phyloP scores from a whole-genome alignment of 23 red algal species.

The Gracilaria caudata region DNA sequence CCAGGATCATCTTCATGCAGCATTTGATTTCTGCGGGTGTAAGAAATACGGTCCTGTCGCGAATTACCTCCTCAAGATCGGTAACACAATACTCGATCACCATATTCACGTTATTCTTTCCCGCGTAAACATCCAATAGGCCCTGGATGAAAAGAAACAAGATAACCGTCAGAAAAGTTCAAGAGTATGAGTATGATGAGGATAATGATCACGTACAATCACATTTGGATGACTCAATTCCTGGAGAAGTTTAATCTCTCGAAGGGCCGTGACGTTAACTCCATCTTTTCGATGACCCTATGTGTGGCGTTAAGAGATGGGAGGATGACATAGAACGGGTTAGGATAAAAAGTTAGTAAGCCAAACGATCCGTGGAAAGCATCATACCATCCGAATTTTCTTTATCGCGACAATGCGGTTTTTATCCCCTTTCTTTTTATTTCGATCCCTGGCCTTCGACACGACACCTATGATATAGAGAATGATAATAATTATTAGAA shows the following conservation, averaged over 20 bases:
- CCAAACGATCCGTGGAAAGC: background rate
- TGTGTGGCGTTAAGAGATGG: background rate
- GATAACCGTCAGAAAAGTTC: background rate
- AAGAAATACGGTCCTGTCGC: conserved; percentile 80
- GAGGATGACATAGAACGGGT: background rate
- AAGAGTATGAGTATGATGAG: background rate
- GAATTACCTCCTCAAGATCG: conserved; percentile 92
- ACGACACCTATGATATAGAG: conserved; percentile 55
- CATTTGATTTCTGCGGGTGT: conserved; percentile 84
- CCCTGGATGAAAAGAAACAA: conserved; percentile 7
- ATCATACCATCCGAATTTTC: conserved; percentile 89
- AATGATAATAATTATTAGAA: background rate
- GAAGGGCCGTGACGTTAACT: conserved; percentile 82
- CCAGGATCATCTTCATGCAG: conserved; percentile 80
- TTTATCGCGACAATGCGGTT: conserved; percentile 85
- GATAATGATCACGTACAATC: conserved; percentile 55
- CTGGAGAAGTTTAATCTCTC: conserved; percentile 96
- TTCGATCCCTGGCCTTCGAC: conserved; percentile 70
- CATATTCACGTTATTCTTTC: conserved; percentile 86
- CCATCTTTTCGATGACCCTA: conserved; percentile 87
- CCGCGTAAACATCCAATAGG: conserved; percentile 87
- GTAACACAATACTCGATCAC: conserved; percentile 96
- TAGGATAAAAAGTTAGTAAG: background rate
- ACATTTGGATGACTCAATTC: conserved; percentile 94
- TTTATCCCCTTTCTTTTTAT: conserved; percentile 16